phyloP scores from a whole-genome alignment of 345 rosid species.

The Arabidopsis arenosa region DNA sequence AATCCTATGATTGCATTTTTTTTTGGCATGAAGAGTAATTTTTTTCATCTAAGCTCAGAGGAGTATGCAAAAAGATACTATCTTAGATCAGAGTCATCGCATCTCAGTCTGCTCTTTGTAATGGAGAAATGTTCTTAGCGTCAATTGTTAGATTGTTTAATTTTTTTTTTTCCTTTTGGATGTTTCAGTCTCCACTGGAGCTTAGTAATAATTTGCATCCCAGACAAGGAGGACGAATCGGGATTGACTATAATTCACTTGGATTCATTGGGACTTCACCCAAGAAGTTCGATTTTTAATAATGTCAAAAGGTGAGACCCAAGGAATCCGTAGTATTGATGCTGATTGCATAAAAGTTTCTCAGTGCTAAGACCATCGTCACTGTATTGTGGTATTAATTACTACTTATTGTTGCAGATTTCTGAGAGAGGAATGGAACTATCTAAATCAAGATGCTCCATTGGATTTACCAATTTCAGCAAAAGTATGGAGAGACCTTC shows the following conservation, averaged over 20 bases:
- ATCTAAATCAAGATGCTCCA: slow-evolving; percentile 57
- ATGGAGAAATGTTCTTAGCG: neutral
- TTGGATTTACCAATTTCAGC: slow-evolving; percentile 65
- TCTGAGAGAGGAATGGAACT: slow-evolving; percentile 83
- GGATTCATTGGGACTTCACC: slow-evolving; percentile 83
- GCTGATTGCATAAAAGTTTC: slow-evolving; percentile 13
- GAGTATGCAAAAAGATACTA: neutral
- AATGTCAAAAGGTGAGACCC: slow-evolving; percentile 72
- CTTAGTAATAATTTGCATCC: slow-evolving; percentile 88
- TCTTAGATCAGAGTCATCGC: neutral
- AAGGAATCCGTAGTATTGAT: slow-evolving; percentile 1
- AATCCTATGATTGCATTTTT: slow-evolving; percentile 13
- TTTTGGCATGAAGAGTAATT: neutral
- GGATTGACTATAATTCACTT: slow-evolving; percentile 85
- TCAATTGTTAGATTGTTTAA: neutral
- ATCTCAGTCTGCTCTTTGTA: slow-evolving; percentile 8
- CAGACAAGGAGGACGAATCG: slow-evolving; percentile 73
- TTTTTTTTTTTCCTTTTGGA: neutral
- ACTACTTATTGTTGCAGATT: slow-evolving; percentile 49
- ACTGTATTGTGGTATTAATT: slow-evolving; percentile 3
- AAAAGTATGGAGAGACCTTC: slow-evolving; percentile 68
- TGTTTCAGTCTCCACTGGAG: slow-evolving; percentile 88
- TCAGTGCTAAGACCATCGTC: neutral
- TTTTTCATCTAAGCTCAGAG: neutral
- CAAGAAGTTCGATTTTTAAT: slow-evolving; percentile 57